Base-by-base conservation (phyloP, 176 grass and related monocot species). In the bread wheat (Triticum aestivum) region DNA sequence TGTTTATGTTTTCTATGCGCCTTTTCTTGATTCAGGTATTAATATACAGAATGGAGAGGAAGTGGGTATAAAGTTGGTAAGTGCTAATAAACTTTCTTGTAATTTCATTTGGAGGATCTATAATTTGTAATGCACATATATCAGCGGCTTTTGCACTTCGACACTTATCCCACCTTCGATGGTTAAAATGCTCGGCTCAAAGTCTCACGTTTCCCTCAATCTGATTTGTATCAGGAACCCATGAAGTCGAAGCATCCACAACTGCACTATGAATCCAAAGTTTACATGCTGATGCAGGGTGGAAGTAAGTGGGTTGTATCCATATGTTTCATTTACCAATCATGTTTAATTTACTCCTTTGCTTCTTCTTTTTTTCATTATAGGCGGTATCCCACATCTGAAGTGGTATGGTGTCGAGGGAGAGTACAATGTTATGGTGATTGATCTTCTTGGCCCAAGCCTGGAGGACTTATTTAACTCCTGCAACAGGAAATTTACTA, bases 401-500 rank as follows among this genome's bases (percentile, higher is more conserved):
- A 97, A 97, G 86, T 97, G 95, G 95, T 97, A 91, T 68, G 92
- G 95, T 44, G 84, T 94, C 9, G 91, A 93, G 30, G 95, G 92
- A 65, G 95, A 95, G 27, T 93, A 97, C 61, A 94, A 97, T 67
- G 87, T 91, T 71, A 97, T 95, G 95, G 92, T 93, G 11, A 97
- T 97, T 41, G 95, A 97, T 89, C 92, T 97, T 84, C 92, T 97
- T 87, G 95, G 95, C 10, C 95, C 95, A 86, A 97, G 95, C 69
- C 87, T 97, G 83, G 95, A 94, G 67, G 92, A 97, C 82, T 84
- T 97, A 85, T 97, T 97, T 86, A 97, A 95, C 83, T 88, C 87
- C 56, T 97, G 95, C 61, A 95, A 93, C 65, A 89, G 92, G 75
- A 94, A 94, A 77, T 85, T 97, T 12, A 91, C 91, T 69, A 83